phyloP scores from a whole-genome alignment of 208 protist genomes.

The Wallacemonas sp. region DNA sequence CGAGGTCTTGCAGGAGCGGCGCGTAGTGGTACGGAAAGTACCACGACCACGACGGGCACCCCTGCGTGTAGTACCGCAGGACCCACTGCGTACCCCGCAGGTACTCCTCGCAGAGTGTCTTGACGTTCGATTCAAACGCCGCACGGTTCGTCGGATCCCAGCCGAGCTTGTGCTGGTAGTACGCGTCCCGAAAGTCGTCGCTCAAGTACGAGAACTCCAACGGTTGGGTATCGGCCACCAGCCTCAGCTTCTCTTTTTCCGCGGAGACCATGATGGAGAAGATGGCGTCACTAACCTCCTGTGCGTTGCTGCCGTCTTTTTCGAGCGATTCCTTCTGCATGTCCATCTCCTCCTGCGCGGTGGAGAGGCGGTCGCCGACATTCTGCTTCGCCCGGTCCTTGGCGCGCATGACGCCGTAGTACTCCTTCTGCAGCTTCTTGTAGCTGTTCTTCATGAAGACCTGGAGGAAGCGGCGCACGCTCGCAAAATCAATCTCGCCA shows the following conservation, averaged over 20 bases:
- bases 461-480: slow-evolving; percentile 59
- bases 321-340: slow-evolving; percentile 19
- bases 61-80: slow-evolving; percentile 99
- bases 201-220: slow-evolving; percentile 81
- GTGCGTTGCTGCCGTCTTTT: slow-evolving; percentile 37
- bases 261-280: slow-evolving; percentile 37
- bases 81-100: slow-evolving; percentile 98
- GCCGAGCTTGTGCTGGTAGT: slow-evolving; percentile 87
- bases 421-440: slow-evolving; percentile 59
- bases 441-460: slow-evolving; percentile 55
- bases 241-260: slow-evolving; percentile 57
- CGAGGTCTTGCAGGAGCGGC: slow-evolving; percentile 94
- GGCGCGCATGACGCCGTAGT: slow-evolving; percentile 46
- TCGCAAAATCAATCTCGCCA: slow-evolving; percentile 80
- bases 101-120: slow-evolving; percentile 88
- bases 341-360: slow-evolving; percentile 28
- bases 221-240: slow-evolving; percentile 67
- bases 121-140: slow-evolving; percentile 68
- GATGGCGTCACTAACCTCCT: slow-evolving; percentile 58
- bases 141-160: slow-evolving; percentile 46
- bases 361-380: slow-evolving; percentile 68
- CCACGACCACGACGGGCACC: slow-evolving; percentile 97
- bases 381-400: slow-evolving; percentile 72
- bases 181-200: slow-evolving; percentile 65
- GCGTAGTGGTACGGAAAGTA: slow-evolving; percentile 99